phyloP scores from a whole-genome alignment of 306 rosid species.

The Bauhinia variegata region DNA sequence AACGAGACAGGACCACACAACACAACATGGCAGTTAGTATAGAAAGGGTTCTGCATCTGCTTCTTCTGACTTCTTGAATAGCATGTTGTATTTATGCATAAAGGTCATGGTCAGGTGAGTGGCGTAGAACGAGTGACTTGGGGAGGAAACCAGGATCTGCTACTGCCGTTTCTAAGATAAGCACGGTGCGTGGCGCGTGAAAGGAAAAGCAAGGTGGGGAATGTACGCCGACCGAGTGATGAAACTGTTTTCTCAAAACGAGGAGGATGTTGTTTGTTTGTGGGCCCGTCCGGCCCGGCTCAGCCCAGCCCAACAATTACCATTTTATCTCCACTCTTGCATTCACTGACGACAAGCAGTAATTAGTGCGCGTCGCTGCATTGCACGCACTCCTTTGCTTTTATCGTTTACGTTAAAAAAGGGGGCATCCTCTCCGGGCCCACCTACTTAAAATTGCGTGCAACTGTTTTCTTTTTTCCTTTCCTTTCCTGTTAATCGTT shows the following conservation, averaged over 20 bases:
- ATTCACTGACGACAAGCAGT: conserved; percentile 24
- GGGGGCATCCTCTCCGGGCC: neutral
- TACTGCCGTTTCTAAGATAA: too few relatives aligned
- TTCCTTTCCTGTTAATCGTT: too few relatives aligned
- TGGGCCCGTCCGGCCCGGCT: too few relatives aligned
- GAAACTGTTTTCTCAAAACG: conserved; percentile 6
- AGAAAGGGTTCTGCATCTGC: neutral
- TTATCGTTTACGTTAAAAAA: conserved; percentile 18
- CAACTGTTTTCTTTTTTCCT: too few relatives aligned
- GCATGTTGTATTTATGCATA: too few relatives aligned
- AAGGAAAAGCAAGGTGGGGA: neutral
- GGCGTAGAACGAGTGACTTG: neutral
- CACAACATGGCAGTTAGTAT: neutral
- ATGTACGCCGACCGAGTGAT: conserved; percentile 17
- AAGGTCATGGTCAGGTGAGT: conserved; percentile 20
- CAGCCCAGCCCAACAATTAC: neutral
- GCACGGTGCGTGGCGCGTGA: conserved; percentile 25
- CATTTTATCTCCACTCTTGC: conserved; percentile 9
- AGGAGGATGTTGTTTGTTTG: neutral
- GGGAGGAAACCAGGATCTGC: too few relatives aligned
- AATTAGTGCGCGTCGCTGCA: conserved; percentile 49
- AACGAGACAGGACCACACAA: conserved; percentile 52
- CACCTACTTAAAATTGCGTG: neutral
- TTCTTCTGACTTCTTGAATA: too few relatives aligned
- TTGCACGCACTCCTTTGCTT: conserved; percentile 13